Percentiles rank a stretch among this genome's conserved stretches.
These are phyloP conservation scores for Xylaria longipes DNA, from an alignment of 495 filamentous ascomycete species.

Conservation along the genomic window DNA sequence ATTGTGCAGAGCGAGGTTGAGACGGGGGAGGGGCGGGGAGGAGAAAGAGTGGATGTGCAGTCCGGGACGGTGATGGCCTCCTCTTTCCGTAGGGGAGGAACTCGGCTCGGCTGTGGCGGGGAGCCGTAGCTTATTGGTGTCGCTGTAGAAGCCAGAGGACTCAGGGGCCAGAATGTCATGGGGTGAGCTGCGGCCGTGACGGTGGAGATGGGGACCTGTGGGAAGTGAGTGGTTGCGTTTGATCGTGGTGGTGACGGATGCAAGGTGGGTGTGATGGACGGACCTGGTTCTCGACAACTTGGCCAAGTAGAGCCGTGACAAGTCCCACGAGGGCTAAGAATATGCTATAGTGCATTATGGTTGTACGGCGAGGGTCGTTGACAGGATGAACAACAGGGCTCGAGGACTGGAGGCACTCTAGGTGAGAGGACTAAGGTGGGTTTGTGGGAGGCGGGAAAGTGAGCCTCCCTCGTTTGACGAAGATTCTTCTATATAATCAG, in stretches of 20 bases:
- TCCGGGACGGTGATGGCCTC: background rate
- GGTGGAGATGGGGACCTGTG: conserved; percentile 29
- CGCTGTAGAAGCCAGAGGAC: conserved; percentile 27
- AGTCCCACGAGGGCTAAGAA: background rate
- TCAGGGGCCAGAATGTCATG: conserved; percentile 32
- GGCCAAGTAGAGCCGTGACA: background rate
- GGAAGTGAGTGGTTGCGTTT: background rate
- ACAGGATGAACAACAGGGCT: background rate
- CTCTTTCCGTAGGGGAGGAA: conserved; percentile 25
- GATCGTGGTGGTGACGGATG: background rate
- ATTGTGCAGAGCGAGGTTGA: conserved; percentile 30
- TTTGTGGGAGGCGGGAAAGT: background rate
- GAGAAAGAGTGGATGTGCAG: conserved; percentile 5
- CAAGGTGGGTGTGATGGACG: background rate
- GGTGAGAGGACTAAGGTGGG: background rate
- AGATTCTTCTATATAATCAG: background rate
- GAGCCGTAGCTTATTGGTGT: conserved; percentile 34
- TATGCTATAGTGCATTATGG: background rate
- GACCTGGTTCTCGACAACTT: conserved; percentile 1
- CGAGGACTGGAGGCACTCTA: background rate
- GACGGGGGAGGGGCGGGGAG: background rate
- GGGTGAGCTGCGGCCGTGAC: conserved; percentile 38
- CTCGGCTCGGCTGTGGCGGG: conserved; percentile 35
- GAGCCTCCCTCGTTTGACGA: background rate
- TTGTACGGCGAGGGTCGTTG: background rate